Base-by-base conservation (phyloP, 148 eudicot species). In the Persicaria maculosa region DNA sequence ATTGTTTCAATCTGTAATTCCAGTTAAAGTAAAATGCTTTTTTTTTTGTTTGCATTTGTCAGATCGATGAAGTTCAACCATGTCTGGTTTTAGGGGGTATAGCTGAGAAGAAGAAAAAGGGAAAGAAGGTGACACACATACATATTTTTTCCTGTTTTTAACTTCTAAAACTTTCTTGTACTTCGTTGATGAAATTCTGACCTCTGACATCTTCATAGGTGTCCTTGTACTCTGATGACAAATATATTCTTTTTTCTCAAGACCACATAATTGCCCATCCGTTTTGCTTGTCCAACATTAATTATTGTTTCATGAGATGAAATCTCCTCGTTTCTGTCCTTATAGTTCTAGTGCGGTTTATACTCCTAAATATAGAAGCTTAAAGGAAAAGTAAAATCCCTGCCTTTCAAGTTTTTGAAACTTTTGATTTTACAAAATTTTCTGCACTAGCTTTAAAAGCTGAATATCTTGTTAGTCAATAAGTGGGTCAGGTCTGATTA, bases 31-130 rank as follows among this genome's bases (percentile, higher is more conserved):
- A 72, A 31, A 31, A 31, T 31, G 40, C 40, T 31, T 31, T 31
- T 31, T 31, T 31, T 31, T 31, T 20, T 74, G 73, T 68, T 72
- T 75, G 69, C 20, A 73, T 46, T 61, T 75, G 15, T 78, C 83
- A 95, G 98, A 87, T 90, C 79, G 98, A 95, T 86, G 97, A 88
- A 77, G 91, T 92, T 57, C 91, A 92, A 73, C 97, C 98, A 48
- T 81, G 89, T 44, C 68, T 81, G 64, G 80, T 83, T 19, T 78
- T 95, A 80, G 98, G 97, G 43, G 98, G 98, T 64, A 58, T 85
- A 69, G 73, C 74, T 44, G 96, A 92, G 81, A 85, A 89, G 83
- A 88, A 90, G 87, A 90, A 81, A 75, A 91, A 65, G 70, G 89
- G 93, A 64, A 92, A 90, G 83, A 94, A 92, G 97, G 93, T 90